Conservation (phyloP, 371 early-diverging fungal genomes). For the Paramicrosporidium saccamoebae region DNA sequence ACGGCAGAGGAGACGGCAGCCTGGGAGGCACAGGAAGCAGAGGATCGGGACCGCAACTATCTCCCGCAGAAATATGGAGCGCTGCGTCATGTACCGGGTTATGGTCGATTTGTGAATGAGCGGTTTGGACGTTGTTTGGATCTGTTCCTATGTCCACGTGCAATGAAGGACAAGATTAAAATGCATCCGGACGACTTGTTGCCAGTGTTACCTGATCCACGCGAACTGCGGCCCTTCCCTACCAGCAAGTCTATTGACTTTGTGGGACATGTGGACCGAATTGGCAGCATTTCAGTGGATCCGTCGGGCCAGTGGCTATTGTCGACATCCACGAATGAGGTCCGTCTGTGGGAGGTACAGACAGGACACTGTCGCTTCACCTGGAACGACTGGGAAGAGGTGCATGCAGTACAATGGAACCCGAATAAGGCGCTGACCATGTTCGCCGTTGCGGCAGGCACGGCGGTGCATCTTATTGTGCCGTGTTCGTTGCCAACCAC, state of each 20-base stretch:
- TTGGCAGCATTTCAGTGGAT: conserved; percentile 49
- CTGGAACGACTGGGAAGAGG: conserved; percentile 19
- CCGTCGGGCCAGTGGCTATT: conserved; percentile 59
- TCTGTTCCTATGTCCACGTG: conserved; percentile 76
- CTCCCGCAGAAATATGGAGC: conserved; percentile 43
- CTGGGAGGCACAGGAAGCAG: conserved; percentile 40
- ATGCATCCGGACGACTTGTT: conserved; percentile 68
- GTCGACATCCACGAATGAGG: conserved; percentile 56
- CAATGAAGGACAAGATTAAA: conserved; percentile 41
- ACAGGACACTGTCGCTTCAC: conserved; percentile 50
- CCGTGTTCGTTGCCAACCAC: conserved; percentile 10
- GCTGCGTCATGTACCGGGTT: conserved; percentile 56
- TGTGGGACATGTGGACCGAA: conserved; percentile 36
- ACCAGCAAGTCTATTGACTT: conserved; percentile 33
- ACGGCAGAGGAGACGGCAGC: conserved; percentile 35
- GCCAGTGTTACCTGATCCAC: conserved; percentile 77
- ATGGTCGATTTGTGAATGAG: conserved; percentile 52
- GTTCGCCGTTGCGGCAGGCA: conserved; percentile 30
- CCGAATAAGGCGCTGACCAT: conserved; percentile 36
- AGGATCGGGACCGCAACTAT: conserved; percentile 37
- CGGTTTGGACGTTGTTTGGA: conserved; percentile 82
- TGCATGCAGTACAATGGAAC: conserved; percentile 53
- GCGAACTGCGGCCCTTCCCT: conserved; percentile 82
- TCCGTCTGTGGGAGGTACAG: conserved; percentile 60
- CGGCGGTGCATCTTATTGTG: conserved; percentile 5